Evolutionary conservation across 495 filamentous ascomycete genomes (phyloP).

Genomic region (Parathielavia hyrcaniae): DNA sequence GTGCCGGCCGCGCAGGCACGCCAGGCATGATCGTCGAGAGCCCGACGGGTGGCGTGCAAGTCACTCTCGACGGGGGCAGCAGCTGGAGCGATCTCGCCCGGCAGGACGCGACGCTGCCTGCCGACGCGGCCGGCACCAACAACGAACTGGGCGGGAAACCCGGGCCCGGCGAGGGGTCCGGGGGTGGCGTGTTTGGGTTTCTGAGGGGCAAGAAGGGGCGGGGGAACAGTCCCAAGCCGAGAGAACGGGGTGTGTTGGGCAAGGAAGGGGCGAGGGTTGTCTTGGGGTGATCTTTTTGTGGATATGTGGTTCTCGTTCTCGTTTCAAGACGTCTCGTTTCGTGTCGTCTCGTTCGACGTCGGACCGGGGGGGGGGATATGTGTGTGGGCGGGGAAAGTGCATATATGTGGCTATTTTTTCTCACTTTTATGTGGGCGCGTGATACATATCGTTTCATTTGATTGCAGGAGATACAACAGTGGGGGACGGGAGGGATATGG

Average conservation of each 20-base stretch:
- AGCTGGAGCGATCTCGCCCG: conserved; percentile 87
- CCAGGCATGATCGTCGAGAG: conserved; percentile 57
- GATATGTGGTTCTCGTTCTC: not conserved
- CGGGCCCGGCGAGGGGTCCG: conserved; percentile 45
- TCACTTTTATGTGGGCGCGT: not conserved
- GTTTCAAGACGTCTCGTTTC: not conserved
- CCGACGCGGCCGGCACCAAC: conserved; percentile 52
- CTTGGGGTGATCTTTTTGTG: conserved; percentile 37
- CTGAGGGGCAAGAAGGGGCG: conserved; percentile 81
- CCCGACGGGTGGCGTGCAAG: conserved; percentile 79
- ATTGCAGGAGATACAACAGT: not conserved
- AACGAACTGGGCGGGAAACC: conserved; percentile 36
- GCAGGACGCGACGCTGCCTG: conserved; percentile 68
- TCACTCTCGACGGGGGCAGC: conserved; percentile 80
- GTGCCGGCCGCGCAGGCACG: conserved; percentile 30
- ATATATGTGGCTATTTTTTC: not conserved
- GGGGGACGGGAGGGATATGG: not conserved
- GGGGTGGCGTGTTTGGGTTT: conserved; percentile 81
- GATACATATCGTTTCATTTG: not conserved
- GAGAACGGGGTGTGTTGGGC: conserved; percentile 86
- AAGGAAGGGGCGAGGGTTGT: conserved; percentile 88
- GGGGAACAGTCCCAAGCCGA: conserved; percentile 86
- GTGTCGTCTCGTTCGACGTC: too few species aligned
- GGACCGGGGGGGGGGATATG: too few species aligned
- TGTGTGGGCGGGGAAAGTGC: not conserved